phyloP scores from a whole-genome alignment of 177 flowering plant species.

The Vitis hybrid region DNA sequence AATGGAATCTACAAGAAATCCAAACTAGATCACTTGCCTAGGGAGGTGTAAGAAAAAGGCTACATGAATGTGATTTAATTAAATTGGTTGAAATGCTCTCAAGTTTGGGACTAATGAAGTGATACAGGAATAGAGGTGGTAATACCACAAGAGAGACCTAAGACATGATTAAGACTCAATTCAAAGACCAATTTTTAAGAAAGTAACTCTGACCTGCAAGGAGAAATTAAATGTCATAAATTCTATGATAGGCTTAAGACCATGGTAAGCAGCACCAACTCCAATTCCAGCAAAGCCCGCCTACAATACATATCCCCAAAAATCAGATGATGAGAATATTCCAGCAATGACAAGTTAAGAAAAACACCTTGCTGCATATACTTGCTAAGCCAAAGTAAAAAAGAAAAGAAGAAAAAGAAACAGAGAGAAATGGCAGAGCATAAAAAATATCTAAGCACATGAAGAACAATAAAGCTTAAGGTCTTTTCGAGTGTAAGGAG shows the following conservation, averaged over 20 bases:
- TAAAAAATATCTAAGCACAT: not conserved
- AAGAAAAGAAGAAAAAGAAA: no score
- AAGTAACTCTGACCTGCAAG: slow-evolving; percentile 72
- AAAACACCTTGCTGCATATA: no score
- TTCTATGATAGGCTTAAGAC: slow-evolving; percentile 83
- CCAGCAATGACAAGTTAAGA: not conserved
- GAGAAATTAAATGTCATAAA: slow-evolving; percentile 99
- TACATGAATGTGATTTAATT: no score
- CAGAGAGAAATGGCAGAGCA: not conserved
- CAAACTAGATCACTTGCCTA: no score
- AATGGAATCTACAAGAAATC: no score
- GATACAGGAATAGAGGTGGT: no score
- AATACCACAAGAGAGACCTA: no score
- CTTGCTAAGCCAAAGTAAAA: no score
- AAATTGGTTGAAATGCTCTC: no score
- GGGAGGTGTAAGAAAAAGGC: no score
- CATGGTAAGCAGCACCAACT: slow-evolving; percentile 97
- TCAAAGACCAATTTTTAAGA: not conserved
- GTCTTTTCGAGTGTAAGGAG: not conserved
- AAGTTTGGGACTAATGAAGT: no score
- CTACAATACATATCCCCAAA: slow-evolving; percentile 28
- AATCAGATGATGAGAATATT: not conserved
- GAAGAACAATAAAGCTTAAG: not conserved
- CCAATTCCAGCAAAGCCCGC: slow-evolving; percentile 99
- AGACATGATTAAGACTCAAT: no score